Percentiles rank a stretch among this genome's conserved stretches.
Evolutionary conservation across 2,329 filamentous ascomycete genomes (phyloP).

Genomic region (Grosmannia clavigera): DNA sequence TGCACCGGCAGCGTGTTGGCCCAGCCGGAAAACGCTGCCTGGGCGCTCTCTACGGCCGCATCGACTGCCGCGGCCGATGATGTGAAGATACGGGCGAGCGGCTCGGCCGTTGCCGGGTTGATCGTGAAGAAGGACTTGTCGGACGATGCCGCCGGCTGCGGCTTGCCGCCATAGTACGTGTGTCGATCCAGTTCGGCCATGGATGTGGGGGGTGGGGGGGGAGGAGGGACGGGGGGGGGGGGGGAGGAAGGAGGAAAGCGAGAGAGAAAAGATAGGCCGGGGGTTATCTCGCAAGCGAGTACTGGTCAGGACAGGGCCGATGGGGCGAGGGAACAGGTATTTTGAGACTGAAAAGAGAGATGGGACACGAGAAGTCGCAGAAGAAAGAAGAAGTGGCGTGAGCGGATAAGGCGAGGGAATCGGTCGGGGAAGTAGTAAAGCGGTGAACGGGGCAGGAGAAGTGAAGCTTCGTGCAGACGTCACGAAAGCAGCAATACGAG

Average conservation of each 20-base stretch:
- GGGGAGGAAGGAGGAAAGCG: not conserved
- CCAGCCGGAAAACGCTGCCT: conserved; percentile 63
- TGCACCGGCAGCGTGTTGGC: conserved; percentile 61
- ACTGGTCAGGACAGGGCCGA: too few relatives aligned
- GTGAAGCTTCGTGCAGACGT: not conserved
- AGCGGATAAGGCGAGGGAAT: not conserved
- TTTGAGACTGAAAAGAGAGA: not conserved
- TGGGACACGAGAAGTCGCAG: too few relatives aligned
- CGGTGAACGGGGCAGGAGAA: not conserved
- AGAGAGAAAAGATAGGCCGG: not conserved
- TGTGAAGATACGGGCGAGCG: conserved; percentile 59
- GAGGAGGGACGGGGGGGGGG: too few relatives aligned
- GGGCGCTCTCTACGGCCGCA: conserved; percentile 57
- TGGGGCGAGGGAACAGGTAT: not conserved
- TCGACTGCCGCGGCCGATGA: conserved; percentile 52
- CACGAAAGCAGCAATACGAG: not conserved
- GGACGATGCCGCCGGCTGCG: conserved; percentile 47
- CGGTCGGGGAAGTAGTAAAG: not conserved
- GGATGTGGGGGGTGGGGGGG: not conserved
- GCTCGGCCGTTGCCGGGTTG: conserved; percentile 58
- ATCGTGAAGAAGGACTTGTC: conserved; percentile 56
- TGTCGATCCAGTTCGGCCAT: conserved; percentile 32
- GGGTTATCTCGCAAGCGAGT: too few relatives aligned
- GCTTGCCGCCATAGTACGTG: conserved; percentile 64
- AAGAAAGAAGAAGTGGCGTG: not conserved